Evolutionary conservation across 805 yeast species (phyloP).

Genomic region (Ogataea philodendri): DNA sequence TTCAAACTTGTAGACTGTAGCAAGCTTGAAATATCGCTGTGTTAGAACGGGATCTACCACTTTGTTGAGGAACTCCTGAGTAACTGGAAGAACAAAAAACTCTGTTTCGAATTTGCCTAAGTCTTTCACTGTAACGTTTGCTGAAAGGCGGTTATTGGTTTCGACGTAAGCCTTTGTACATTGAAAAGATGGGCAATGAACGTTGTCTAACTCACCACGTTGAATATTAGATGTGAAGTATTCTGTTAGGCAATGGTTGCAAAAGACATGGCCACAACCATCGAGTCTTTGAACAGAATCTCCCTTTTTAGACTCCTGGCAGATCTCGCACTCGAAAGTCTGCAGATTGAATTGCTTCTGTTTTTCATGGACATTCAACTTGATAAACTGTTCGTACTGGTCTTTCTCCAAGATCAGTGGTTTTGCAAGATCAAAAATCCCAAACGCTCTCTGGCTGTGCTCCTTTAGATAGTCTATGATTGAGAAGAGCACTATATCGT

Average conservation of each 20-base stretch:
- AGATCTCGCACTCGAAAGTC: constrained; percentile 55
- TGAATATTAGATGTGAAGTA: constrained; percentile 42
- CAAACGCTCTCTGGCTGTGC: constrained; percentile 20
- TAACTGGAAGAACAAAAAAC: constrained; percentile 43
- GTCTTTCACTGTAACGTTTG: constrained; percentile 18
- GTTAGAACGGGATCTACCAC: constrained; percentile 24
- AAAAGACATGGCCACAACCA: constrained; percentile 50
- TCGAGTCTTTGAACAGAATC: constrained; percentile 35
- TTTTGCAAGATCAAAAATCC: constrained; percentile 8
- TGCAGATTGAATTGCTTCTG: constrained; percentile 31
- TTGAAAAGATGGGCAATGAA: constrained; percentile 59
- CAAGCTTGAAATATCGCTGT: constrained; percentile 40
- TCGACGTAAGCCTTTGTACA: constrained; percentile 36
- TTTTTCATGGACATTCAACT: constrained; percentile 27
- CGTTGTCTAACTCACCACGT: constrained; percentile 47
- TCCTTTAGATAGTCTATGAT: constrained; percentile 41
- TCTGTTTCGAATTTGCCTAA: constrained; percentile 34
- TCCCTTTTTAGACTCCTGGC: constrained; percentile 52
- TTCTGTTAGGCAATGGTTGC: constrained; percentile 43
- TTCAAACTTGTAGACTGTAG: constrained; percentile 40
- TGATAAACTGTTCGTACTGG: constrained; percentile 14
- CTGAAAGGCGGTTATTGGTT: constrained; percentile 16
- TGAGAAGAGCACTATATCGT: constrained; percentile 41
- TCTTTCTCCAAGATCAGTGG: constrained; percentile 4
- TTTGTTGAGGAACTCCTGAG: constrained; percentile 32